Base-by-base conservation (phyloP, 2,329 filamentous ascomycete species). In the Stachybotrys chartarum region DNA sequence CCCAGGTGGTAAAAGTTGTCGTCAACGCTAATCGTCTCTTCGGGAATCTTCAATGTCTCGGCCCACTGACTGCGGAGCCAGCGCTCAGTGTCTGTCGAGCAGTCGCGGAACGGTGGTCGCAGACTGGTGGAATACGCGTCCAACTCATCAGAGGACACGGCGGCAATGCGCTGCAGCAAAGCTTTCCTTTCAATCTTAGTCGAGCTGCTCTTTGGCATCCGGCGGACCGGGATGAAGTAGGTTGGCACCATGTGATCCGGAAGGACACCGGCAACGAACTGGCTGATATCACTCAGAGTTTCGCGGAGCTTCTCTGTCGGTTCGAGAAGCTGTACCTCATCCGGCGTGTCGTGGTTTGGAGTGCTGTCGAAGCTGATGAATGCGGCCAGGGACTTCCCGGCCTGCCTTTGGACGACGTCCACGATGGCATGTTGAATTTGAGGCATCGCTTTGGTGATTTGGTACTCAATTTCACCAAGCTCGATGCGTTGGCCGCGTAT, bases 401-500 rank as follows among this genome's bases (percentile, higher is more conserved):
- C 42, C 32, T 10, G 50, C 12, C n/a, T 30, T 12, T 32, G 18
- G 50, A 17, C 11, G 14, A 52, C 18, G 17, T 42, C 31, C 16
- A 52, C 50, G 7, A 52, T n/a, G 17, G 30, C 50, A 42, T 52
- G 31, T 32, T 42, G 50, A 7, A 44, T 44, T 5, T 17, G 6
- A 11, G 31, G 17, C 14, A 14, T 16, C 11, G 31, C 32, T 17
- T 52, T 42, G 7, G n/a, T 6, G 6, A 52, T 18, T 10, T 52
- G 50, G 14, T 50, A 53, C 48, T 65, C 66, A 2, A 70, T 54
- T 1, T 81, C 78, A 2, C 62, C 58, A 0, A 81, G 63, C 7
- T 81, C 78, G 17, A 79, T 71, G 0, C 75, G 66, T 7, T 72
- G 50, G 0, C 75, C 75, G 1, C 68, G 65, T 3, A 79, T 61